Evolutionary conservation across 169 alveolate species (phyloP).

Genomic region (Plasmodium adleri): DNA sequence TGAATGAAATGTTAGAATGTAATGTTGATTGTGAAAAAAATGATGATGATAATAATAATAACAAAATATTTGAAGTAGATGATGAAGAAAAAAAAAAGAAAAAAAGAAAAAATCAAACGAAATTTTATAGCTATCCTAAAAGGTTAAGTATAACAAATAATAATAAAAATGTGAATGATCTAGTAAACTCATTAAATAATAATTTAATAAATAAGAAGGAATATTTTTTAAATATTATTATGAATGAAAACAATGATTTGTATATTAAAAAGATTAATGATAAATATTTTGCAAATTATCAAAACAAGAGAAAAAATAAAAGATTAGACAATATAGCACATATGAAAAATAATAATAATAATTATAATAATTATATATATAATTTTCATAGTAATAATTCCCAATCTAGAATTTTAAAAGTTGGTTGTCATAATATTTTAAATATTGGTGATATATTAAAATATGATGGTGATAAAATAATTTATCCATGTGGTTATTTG

Average conservation of each 20-base stretch:
- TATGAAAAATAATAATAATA: too few species aligned
- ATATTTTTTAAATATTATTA: slow-evolving; percentile 24
- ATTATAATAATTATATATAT: neutral
- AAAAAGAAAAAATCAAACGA: too few species aligned
- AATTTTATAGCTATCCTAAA: too few species aligned
- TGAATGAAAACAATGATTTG: slow-evolving; percentile 50
- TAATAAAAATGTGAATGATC: too few species aligned
- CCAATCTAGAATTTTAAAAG: slow-evolving; percentile 63
- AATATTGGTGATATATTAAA: slow-evolving; percentile 79
- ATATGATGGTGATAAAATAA: slow-evolving; percentile 71
- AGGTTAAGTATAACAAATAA: too few species aligned
- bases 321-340: too few species aligned
- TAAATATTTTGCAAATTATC: slow-evolving; percentile 35
- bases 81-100: too few species aligned
- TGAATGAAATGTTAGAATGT: neutral
- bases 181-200: too few species aligned
- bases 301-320: slow-evolving; percentile 28
- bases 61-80: too few species aligned
- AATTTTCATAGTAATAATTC: slow-evolving; percentile 43
- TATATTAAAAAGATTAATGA: slow-evolving; percentile 42
- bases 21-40: too few species aligned
- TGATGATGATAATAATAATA: too few species aligned
- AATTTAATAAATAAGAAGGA: slow-evolving; percentile 29
- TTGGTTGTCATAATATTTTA: slow-evolving; percentile 79
- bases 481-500: slow-evolving; percentile 82